phyloP scores from a whole-genome alignment of 352 stramenopile genomes.

The Pythium sp. region DNA sequence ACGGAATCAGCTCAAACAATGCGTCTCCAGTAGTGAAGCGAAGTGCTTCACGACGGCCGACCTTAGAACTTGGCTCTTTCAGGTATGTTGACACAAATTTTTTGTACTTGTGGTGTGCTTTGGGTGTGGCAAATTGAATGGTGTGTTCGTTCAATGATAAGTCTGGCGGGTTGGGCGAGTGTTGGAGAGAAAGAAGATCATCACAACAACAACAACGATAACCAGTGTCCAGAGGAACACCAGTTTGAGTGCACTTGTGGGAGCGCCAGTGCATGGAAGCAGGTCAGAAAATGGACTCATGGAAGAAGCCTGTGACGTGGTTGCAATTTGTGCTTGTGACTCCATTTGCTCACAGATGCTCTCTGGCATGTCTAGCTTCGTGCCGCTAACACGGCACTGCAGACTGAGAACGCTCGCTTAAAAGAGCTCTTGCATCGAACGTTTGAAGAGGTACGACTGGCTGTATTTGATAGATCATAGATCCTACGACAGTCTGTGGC shows the following conservation, averaged over 20 bases:
- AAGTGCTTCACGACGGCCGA: background rate
- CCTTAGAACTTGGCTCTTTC: background rate
- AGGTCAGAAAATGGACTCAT: constrained; percentile 4
- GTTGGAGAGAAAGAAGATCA: background rate
- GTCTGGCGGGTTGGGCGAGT: background rate
- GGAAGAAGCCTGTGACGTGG: background rate
- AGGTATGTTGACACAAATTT: background rate
- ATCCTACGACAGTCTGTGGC: background rate
- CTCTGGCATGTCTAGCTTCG: constrained; percentile 14
- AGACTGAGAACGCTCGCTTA: constrained; percentile 33
- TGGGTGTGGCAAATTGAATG: background rate
- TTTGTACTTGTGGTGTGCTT: background rate
- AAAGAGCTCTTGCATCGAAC: constrained; percentile 33
- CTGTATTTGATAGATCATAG: background rate
- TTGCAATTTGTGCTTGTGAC: background rate
- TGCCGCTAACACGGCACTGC: constrained; percentile 24
- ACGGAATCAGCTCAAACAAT: background rate
- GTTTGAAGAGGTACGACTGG: constrained; percentile 19
- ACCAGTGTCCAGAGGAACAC: background rate
- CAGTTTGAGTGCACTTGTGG: constrained; percentile 1
- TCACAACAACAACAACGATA: background rate
- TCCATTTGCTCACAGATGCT: constrained; percentile 1
- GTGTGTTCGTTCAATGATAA: background rate
- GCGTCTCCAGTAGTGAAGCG: background rate
- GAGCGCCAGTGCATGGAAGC: background rate